Evolutionary conservation across 192 early-diverging fungal species (phyloP).

Genomic region (Dissophora ornata): DNA sequence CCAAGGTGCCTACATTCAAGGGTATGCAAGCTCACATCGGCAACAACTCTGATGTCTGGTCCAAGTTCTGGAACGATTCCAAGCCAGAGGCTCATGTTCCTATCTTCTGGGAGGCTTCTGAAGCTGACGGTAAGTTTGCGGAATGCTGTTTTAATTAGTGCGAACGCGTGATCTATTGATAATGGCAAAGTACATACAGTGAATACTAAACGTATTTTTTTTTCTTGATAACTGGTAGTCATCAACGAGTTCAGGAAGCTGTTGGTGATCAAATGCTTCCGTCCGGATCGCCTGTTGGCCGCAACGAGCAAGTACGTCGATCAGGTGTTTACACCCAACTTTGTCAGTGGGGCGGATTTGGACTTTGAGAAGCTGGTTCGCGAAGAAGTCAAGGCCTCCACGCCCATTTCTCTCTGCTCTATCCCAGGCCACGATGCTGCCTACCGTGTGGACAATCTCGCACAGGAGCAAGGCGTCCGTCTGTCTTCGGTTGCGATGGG

Average conservation of each 20-base stretch:
- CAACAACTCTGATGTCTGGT: constrained; percentile 59
- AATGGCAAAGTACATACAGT: too few species aligned
- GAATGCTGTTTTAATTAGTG: background rate
- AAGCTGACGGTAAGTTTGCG: constrained; percentile 18
- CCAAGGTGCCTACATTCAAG: constrained; percentile 56
- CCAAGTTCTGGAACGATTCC: constrained; percentile 56
- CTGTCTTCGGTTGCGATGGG: constrained; percentile 96
- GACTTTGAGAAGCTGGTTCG: constrained; percentile 75
- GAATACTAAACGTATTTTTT: constrained; percentile 1
- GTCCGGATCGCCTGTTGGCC: constrained; percentile 88
- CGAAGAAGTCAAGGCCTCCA: constrained; percentile 76
- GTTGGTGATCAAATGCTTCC: constrained; percentile 84
- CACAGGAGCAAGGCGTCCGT: constrained; percentile 66
- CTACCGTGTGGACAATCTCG: constrained; percentile 92
- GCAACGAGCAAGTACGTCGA: constrained; percentile 78
- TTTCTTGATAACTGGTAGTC: constrained; percentile 39
- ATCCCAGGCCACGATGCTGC: constrained; percentile 97
- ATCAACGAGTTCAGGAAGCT: constrained; percentile 80
- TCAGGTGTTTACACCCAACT: constrained; percentile 71
- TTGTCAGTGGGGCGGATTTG: constrained; percentile 70
- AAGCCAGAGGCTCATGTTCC: constrained; percentile 64
- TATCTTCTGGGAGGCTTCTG: constrained; percentile 61
- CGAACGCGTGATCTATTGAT: too few species aligned
- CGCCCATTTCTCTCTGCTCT: constrained; percentile 92
- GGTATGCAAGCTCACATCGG: constrained; percentile 53